Conservation (phyloP, 768 basidiomycete genomes). For the Leccinum fibrillosum region DNA sequence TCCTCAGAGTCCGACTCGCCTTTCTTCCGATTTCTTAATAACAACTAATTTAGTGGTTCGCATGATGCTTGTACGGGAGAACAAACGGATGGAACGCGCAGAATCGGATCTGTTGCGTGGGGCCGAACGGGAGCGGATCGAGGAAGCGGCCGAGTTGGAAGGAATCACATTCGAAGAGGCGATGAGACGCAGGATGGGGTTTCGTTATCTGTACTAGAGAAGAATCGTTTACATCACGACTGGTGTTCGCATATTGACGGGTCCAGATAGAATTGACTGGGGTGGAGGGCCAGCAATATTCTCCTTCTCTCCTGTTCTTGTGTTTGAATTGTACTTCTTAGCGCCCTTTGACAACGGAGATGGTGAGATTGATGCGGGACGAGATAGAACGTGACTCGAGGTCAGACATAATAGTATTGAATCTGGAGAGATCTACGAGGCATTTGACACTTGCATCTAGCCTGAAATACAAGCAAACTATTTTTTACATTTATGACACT, state of each 20-base stretch:
- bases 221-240: neutral
- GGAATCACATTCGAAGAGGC: slow-evolving; percentile 61
- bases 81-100: slow-evolving; percentile 46
- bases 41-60: slow-evolving; percentile 38
- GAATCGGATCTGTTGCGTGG: slow-evolving; percentile 43
- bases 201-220: slow-evolving; percentile 52
- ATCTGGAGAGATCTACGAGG: neutral
- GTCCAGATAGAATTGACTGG: neutral
- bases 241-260: neutral
- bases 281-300: too few species aligned
- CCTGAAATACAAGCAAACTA: neutral
- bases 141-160: slow-evolving; percentile 57
- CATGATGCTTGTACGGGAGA: slow-evolving; percentile 45
- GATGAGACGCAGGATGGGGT: slow-evolving; percentile 51
- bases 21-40: neutral
- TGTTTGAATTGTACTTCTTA: too few species aligned
- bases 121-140: slow-evolving; percentile 47
- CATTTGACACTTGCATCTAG: too few species aligned
- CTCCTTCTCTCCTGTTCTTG: too few species aligned
- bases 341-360: too few species aligned
- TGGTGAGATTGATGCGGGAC: too few species aligned
- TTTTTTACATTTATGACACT: neutral
- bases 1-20: neutral
- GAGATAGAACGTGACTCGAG: neutral
- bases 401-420: neutral